Evolutionary conservation across 768 basidiomycete species (phyloP).

Genomic region (Aureoboletus auriporus): DNA sequence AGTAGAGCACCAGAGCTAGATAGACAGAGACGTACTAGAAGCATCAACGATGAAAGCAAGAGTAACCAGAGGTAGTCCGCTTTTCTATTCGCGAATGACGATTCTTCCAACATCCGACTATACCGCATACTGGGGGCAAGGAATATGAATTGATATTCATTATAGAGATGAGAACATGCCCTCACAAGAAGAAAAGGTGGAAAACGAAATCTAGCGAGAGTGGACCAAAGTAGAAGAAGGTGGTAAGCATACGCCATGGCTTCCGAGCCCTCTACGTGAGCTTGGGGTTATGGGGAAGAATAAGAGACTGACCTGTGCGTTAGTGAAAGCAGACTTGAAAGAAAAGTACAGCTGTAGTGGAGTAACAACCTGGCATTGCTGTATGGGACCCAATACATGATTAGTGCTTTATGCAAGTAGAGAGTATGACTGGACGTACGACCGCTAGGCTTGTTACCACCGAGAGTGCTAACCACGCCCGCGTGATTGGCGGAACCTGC

Average conservation of each 20-base stretch:
- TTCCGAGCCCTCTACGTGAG: slow-evolving; percentile 29
- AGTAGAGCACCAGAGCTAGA: background rate
- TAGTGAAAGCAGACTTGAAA: slow-evolving; percentile 77
- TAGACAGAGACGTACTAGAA: slow-evolving; percentile 56
- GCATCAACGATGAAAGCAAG: slow-evolving; percentile 75
- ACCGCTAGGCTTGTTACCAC: slow-evolving; percentile 82
- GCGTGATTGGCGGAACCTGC: slow-evolving; percentile 89
- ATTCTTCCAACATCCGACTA: slow-evolving; percentile 94
- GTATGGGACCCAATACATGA: background rate
- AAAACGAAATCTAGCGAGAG: slow-evolving; percentile 93
- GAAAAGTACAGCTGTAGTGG: slow-evolving; percentile 93
- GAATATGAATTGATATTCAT: background rate
- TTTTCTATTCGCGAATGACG: slow-evolving; percentile 83
- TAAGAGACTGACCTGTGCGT: slow-evolving; percentile 53
- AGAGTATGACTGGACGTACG: slow-evolving; percentile 46
- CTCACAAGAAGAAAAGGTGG: slow-evolving; percentile 98
- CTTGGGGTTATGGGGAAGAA: slow-evolving; percentile 2
- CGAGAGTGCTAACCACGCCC: slow-evolving; percentile 78
- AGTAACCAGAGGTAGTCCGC: slow-evolving; percentile 98
- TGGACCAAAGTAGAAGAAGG: slow-evolving; percentile 94
- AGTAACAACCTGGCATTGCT: slow-evolving; percentile 93
- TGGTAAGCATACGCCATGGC: slow-evolving; percentile 87
- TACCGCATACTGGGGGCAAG: slow-evolving; percentile 77
- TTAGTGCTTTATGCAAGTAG: slow-evolving; percentile 1
- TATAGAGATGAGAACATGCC: slow-evolving; percentile 1